Conservation (phyloP, 1,139 yeast genomes). For the Pneumocystis murina region DNA sequence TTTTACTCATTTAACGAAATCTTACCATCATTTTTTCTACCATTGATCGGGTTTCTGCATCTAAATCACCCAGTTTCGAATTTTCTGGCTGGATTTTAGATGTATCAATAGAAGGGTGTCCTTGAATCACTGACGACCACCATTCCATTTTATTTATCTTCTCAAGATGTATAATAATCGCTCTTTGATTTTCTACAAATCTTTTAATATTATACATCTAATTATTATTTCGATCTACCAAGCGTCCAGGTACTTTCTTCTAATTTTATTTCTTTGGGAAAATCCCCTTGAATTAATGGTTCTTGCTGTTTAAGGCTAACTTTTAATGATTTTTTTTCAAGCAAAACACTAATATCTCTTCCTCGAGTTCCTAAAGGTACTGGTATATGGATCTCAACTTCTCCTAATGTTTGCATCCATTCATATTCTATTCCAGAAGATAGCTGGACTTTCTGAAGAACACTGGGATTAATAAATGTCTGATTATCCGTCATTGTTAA, state of each 20-base stretch:
- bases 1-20: no score
- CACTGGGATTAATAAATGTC: not conserved
- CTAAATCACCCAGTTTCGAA: constrained; percentile 29
- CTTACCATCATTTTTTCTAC: constrained; percentile 34
- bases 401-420: constrained; percentile 31
- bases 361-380: constrained; percentile 26
- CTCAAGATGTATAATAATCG: constrained; percentile 27
- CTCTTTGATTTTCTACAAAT: constrained; percentile 25
- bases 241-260: constrained; percentile 30
- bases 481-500: not conserved
- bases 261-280: constrained; percentile 23
- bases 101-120: constrained; percentile 32
- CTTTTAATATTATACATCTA: no score
- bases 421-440: constrained; percentile 19
- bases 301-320: constrained; percentile 20
- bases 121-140: constrained; percentile 34
- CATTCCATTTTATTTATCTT: constrained; percentile 28
- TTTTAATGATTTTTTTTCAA: constrained; percentile 18
- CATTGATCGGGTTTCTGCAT: constrained; percentile 30
- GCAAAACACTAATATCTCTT: constrained; percentile 22
- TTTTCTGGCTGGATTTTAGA: constrained; percentile 30
- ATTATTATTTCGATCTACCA: not conserved
- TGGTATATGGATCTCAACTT: constrained; percentile 26
- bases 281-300: constrained; percentile 22
- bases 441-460: constrained; percentile 3